Base-by-base conservation (phyloP, 192 early-diverging fungal species). In the Spizellomyces sp. region DNA sequence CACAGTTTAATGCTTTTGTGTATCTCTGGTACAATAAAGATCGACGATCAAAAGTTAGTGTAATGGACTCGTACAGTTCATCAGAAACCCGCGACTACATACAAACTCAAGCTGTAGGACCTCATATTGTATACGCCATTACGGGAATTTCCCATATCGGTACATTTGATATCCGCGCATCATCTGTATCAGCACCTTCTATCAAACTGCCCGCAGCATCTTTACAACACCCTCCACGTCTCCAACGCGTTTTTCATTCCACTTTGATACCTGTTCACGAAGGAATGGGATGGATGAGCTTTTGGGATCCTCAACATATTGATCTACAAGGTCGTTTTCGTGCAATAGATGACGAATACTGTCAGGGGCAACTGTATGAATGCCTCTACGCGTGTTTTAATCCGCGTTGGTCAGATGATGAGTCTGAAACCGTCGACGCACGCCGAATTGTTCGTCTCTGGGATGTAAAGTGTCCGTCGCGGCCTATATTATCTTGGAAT, bases 361-460 rank as follows among this genome's bases (percentile, higher is more conserved):
- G 63, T 58, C 71, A 73, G 50, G 71, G 71, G 3, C 63, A 60
- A 17, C 54, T 73, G 2, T 66, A 27, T 57, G 71, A 58, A 2
- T 5, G 42, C 12, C 9, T 17, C 4, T 73, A 66, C 45, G 57
- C 57, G 6, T 73, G 71, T 64, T 73, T 73, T 58, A 73, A 73
- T 47, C 71, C 64, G 21, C 50, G 42, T 9, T 73, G 71, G 71
- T 56, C 64, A 44, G 58, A 60, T 47, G 71, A 73, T 8, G 8
- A 1, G 22, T 22, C 9, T 6, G 71, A 58, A 8, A 19, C 22
- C 15, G 64, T 36, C 10, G 54, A 60, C 48, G 56, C 57, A 15
- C 45, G 58, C 43, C 42, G 44, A 43, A 42, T 27, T 12, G 69
- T 70, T 6, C 69, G 69, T n/a, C 43, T 70, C 2, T 70, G 60